These are phyloP conservation scores for Candida caryicola DNA, from an alignment of 805 yeast species.

Conservation along the genomic window DNA sequence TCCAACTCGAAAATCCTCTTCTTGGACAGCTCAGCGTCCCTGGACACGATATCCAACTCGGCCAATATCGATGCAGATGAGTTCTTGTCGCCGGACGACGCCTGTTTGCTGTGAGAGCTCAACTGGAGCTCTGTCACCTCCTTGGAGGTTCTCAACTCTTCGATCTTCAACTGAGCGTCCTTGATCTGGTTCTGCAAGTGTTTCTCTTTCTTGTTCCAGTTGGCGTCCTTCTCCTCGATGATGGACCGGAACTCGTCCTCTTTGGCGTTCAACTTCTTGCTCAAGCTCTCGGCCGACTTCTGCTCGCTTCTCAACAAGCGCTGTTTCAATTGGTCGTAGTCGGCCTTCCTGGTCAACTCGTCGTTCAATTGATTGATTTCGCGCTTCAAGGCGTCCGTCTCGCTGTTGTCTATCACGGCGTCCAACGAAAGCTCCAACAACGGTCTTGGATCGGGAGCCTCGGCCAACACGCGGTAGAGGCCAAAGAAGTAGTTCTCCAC, in stretches of 20 bases:
- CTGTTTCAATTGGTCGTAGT: conserved; percentile 72
- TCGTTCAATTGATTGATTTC: conserved; percentile 54
- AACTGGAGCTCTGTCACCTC: conserved; percentile 64
- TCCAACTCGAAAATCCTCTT: conserved; percentile 68
- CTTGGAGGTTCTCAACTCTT: conserved; percentile 60
- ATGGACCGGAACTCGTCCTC: conserved; percentile 68
- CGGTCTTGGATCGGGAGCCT: conserved; percentile 92
- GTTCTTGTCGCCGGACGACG: conserved; percentile 20
- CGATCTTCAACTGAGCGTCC: conserved; percentile 52
- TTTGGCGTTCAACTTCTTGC: conserved; percentile 59
- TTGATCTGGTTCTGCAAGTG: conserved; percentile 50
- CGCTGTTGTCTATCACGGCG: conserved; percentile 54
- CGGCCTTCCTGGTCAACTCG: conserved; percentile 62
- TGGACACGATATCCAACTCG: conserved; percentile 63
- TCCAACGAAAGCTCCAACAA: conserved; percentile 68
- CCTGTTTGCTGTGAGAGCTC: conserved; percentile 44
- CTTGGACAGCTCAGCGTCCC: conserved; percentile 73
- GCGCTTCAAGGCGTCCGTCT: conserved; percentile 47
- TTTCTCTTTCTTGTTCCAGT: conserved; percentile 61
- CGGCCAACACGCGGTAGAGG: conserved; percentile 72
- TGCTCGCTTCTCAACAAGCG: conserved; percentile 61
- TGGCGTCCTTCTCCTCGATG: conserved; percentile 69
- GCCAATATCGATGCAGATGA: conserved; percentile 38
- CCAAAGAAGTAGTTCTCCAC: conserved; percentile 74
- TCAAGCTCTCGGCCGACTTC: conserved; percentile 52